Percentiles rank a stretch among this genome's conserved stretches.
phyloP scores from a whole-genome alignment of 352 stramenopile species.

The Thraustotheca clavata region DNA sequence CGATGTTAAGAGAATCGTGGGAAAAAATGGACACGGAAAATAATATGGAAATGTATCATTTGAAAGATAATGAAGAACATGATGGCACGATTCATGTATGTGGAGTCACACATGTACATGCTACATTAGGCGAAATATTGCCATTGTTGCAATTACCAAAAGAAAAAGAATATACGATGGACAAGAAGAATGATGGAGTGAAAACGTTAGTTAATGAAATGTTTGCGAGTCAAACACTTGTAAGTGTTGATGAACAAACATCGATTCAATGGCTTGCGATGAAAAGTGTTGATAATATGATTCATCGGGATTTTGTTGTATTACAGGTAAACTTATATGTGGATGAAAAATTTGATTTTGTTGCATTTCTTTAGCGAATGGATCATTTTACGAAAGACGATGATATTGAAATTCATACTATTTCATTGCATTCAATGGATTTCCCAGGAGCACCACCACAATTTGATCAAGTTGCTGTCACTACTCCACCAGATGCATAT shows the following conservation, averaged over 20 bases:
- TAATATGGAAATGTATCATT: constrained; percentile 20
- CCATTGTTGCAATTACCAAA: not conserved
- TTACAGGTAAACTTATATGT: constrained; percentile 13
- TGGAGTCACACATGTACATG: constrained; percentile 7
- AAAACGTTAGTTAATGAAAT: constrained; percentile 4
- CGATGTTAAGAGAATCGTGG: not conserved
- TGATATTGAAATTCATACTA: not conserved
- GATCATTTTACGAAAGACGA: constrained; percentile 1
- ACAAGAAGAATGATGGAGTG: too few relatives aligned
- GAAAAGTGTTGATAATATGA: not conserved
- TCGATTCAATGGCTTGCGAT: constrained; percentile 18
- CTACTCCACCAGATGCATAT: not conserved
- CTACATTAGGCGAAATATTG: not conserved
- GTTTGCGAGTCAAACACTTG: constrained; percentile 5
- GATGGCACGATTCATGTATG: constrained; percentile 6
- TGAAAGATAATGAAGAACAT: constrained; percentile 6
- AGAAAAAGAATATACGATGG: not conserved
- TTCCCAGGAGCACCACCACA: constrained; percentile 10
- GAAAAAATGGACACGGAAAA: constrained; percentile 10
- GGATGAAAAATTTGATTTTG: not conserved
- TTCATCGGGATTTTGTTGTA: constrained; percentile 19
- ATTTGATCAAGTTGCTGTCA: constrained; percentile 7
- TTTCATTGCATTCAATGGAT: constrained; percentile 17
- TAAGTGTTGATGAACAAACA: not conserved
- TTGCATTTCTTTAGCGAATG: not conserved